phyloP scores from a whole-genome alignment of 108 stramenopile genomes.

The Cyclotella choctawhatcheeana region DNA sequence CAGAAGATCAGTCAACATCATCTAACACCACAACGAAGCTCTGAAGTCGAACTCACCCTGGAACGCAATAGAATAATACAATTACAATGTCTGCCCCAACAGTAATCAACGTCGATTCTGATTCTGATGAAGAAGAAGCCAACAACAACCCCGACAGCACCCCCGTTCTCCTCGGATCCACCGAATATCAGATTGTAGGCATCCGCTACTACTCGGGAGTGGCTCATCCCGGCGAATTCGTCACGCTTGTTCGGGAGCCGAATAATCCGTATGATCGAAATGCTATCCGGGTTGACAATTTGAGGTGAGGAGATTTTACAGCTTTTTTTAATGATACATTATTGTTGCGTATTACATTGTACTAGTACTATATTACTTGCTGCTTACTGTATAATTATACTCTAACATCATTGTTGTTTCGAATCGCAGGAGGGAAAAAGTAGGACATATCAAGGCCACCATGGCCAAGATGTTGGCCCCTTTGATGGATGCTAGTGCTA shows the following conservation, averaged over 20 bases:
- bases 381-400: too few relatives aligned
- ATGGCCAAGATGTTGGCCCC: slow-evolving; percentile 49
- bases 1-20: too few relatives aligned
- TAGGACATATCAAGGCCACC: slow-evolving; percentile 69
- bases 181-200: slow-evolving; percentile 46
- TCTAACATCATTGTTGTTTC: too few relatives aligned
- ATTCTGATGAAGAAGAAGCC: slow-evolving; percentile 2
- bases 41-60: too few relatives aligned
- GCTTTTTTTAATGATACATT: too few relatives aligned
- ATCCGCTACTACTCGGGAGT: slow-evolving; percentile 62
- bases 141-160: not conserved
- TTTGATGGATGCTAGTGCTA: slow-evolving; percentile 49
- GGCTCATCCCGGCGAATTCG: slow-evolving; percentile 68
- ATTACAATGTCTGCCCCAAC: not conserved
- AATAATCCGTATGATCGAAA: slow-evolving; percentile 70
- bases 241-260: slow-evolving; percentile 59
- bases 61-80: too few relatives aligned
- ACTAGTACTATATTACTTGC: too few relatives aligned
- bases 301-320: too few relatives aligned
- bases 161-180: slow-evolving; percentile 14
- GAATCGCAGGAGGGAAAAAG: slow-evolving; percentile 47
- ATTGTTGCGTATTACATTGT: too few relatives aligned
- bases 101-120: not conserved
- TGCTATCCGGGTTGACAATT: slow-evolving; percentile 73
- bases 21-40: too few relatives aligned